Evolutionary conservation across 2,329 filamentous ascomycete genomes (phyloP), one percentile per base, ranked within the genome.

Genomic region (Pyrenochaeta sp.): DNA sequence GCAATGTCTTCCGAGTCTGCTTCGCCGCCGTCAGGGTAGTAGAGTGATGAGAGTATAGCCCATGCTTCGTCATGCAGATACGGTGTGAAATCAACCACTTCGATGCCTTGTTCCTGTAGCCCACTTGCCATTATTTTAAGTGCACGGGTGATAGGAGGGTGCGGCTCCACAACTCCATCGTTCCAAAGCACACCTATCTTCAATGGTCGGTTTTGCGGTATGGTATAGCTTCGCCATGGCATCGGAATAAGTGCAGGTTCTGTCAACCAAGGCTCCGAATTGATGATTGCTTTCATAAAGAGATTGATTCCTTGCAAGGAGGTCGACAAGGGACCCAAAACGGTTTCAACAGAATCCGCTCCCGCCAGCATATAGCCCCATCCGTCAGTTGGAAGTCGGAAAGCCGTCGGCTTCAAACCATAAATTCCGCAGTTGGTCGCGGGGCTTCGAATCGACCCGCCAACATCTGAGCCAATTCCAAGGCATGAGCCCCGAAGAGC

Each of bases 141-240:
- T 1, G 82, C 85, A 5, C 84, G 76, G 0, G 75, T 69, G 3
- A 89, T 77, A 0, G 86, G 86, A 3, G 87, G 85, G 37, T 88
- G 87, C 0, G 87, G 86, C 5, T 69, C 75, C 4, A 87, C 85
- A 35, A 84, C 75, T 7, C 79, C 81, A 61, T 89, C 87, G 63
- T 85, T 74, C 78, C 80, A 84, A 67, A 88, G 74, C 21, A 89
- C 79, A 4, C 74, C 86, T 39, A 89, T 72, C 29, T 74, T 80
- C 17, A 88, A 65, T 9, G 53, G 51, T 3, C 53, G 40, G 39
- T 45, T 44, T 44, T 31, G 34, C 7, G 60, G 54, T n/a, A 65
- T 19, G 6, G 39, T 28, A 35, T 55, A 51, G 6, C 77, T 28
- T 20, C 61, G 66, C 82, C 83, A 87, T 0, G 81, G 79, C 17